A percentile compares a stretch with the other conserved stretches of the same genome.
These are phyloP conservation scores for Colletotrichum eleusines DNA, from an alignment of 2,329 filamentous ascomycete species.

Conservation along the genomic window DNA sequence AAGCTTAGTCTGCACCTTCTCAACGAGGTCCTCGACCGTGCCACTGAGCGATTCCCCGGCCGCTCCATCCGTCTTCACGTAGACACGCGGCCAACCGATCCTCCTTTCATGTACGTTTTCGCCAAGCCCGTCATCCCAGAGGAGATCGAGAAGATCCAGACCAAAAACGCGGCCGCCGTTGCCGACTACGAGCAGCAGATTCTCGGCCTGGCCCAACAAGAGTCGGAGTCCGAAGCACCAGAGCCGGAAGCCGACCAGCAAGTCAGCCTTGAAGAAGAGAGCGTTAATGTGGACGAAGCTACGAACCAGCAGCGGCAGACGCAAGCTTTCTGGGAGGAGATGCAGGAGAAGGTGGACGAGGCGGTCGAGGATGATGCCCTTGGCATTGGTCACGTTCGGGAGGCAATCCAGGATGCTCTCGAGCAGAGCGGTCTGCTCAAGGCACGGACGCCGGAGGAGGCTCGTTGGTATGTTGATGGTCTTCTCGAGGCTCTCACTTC, in stretches of 20 bases:
- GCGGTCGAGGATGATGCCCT: constrained; percentile 69
- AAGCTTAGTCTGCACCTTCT: constrained; percentile 82
- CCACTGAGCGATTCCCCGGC: constrained; percentile 79
- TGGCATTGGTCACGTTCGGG: constrained; percentile 63
- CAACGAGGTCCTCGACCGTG: constrained; percentile 82
- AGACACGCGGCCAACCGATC: constrained; percentile 74
- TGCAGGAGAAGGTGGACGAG: constrained; percentile 67
- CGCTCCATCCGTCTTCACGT: constrained; percentile 84
- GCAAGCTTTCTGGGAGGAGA: constrained; percentile 64
- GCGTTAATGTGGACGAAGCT: constrained; percentile 36
- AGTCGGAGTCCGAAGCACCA: constrained; percentile 45
- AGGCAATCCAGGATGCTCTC: constrained; percentile 67
- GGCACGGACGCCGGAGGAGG: constrained; percentile 59
- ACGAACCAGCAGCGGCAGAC: constrained; percentile 47
- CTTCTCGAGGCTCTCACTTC: constrained; percentile 62
- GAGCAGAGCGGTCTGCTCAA: constrained; percentile 65
- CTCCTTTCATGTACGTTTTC: constrained; percentile 87
- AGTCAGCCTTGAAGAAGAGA: constrained; percentile 32
- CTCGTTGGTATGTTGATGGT: constrained; percentile 61
- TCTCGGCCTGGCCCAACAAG: constrained; percentile 60
- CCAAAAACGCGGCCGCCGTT: constrained; percentile 71
- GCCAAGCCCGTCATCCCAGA: constrained; percentile 84
- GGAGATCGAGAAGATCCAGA: constrained; percentile 81
- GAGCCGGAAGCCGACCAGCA: constrained; percentile 40
- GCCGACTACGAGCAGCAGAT: constrained; percentile 76